phyloP scores from a whole-genome alignment of 2,329 filamentous ascomycete genomes.

The Exophiala viscosa region DNA sequence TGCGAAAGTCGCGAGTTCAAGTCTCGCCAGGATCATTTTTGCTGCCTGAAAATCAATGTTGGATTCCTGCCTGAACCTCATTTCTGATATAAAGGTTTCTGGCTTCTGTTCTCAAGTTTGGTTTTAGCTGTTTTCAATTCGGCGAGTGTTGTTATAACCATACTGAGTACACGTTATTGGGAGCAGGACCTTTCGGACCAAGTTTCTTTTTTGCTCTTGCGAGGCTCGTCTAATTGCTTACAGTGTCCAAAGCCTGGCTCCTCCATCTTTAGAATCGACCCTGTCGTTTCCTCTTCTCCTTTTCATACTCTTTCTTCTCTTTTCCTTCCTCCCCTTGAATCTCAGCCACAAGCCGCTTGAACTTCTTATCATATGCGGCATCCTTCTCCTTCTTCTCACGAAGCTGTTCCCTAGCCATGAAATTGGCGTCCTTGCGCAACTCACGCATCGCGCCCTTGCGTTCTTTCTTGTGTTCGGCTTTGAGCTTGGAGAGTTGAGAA shows the following conservation, averaged over 20 bases:
- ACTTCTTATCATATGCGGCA: conserved; percentile 93
- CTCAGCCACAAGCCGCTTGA: conserved; percentile 83
- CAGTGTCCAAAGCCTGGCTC: too few species aligned
- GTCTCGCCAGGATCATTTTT: conserved; percentile 33
- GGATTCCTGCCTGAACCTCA: too few species aligned
- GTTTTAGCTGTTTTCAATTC: too few species aligned
- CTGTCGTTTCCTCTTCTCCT: conserved; percentile 74
- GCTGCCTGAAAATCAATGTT: too few species aligned
- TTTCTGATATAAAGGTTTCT: too few species aligned
- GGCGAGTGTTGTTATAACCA: too few species aligned
- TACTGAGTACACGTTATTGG: too few species aligned
- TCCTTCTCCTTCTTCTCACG: conserved; percentile 91
- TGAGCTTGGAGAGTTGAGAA: conserved; percentile 76
- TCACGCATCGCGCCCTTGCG: conserved; percentile 92
- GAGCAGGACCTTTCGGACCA: too few species aligned
- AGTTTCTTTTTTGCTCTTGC: too few species aligned
- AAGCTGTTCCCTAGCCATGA: conserved; percentile 86
- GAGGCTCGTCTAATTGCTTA: neutral
- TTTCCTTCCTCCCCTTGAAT: conserved; percentile 91
- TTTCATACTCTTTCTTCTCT: conserved; percentile 83
- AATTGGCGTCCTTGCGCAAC: conserved; percentile 89
- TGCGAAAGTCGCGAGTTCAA: conserved; percentile 41
- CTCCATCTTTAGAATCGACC: conserved; percentile 47
- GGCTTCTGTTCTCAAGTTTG: too few species aligned
- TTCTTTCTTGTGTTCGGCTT: conserved; percentile 90